These are phyloP conservation scores for Sordariomycetes sp. DNA, from an alignment of 2,329 filamentous ascomycete species.

Conservation along the genomic window DNA sequence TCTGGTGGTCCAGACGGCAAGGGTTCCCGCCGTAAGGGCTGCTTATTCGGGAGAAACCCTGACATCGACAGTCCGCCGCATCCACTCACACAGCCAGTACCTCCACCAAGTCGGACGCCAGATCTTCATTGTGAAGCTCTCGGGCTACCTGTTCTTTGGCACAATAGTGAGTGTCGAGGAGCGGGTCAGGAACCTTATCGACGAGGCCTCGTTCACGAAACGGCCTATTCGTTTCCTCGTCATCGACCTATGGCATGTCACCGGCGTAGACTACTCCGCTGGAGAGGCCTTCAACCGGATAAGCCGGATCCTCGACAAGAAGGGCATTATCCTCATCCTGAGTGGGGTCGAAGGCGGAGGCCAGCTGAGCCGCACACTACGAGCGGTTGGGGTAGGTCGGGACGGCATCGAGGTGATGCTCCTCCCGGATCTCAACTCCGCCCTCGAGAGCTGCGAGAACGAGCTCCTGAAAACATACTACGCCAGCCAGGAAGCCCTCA, in stretches of 20 bases:
- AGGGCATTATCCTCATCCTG: conserved; percentile 70
- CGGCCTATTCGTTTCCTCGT: conserved; percentile 83
- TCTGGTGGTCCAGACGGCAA: conserved; percentile 83
- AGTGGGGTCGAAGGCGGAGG: conserved; percentile 71
- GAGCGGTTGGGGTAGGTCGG: conserved; percentile 67
- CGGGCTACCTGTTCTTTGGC: conserved; percentile 95
- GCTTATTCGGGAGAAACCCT: conserved; percentile 86
- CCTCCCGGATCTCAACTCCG: conserved; percentile 84
- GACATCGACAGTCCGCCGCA: conserved; percentile 83
- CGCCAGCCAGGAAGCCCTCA: conserved; percentile 51
- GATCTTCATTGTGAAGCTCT: conserved; percentile 83
- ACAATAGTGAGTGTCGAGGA: conserved; percentile 94
- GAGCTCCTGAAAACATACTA: conserved; percentile 78
- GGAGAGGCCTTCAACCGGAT: conserved; percentile 92
- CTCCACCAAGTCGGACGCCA: conserved; percentile 77
- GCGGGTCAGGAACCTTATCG: conserved; percentile 70
- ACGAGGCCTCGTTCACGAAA: conserved; percentile 67
- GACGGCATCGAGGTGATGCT: conserved; percentile 66
- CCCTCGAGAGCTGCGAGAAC: conserved; percentile 90
- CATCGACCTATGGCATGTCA: conserved; percentile 80
- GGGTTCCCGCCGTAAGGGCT: conserved; percentile 77
- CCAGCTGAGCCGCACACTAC: conserved; percentile 65
- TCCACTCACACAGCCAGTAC: conserved; percentile 80
- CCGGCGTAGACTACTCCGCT: conserved; percentile 89
- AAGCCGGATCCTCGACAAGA: conserved; percentile 68